A percentile compares a stretch with the other conserved stretches of the same genome.
These are phyloP conservation scores for Reticulascus tulasneorum DNA, from an alignment of 2,329 filamentous ascomycete species.

Conservation along the genomic window DNA sequence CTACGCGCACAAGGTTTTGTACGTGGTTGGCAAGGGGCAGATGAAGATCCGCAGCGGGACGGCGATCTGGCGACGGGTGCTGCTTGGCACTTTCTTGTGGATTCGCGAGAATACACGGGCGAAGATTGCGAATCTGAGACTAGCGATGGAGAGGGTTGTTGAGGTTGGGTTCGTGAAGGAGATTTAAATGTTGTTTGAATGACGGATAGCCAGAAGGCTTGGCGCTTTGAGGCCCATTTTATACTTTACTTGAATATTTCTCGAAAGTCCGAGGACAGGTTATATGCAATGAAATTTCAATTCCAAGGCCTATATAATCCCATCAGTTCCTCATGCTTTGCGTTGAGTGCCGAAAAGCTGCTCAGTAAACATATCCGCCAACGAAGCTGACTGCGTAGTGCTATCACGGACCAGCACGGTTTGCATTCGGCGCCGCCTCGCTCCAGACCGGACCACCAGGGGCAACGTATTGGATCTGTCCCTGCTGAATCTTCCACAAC, in stretches of 20 bases:
- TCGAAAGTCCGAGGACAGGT: too few species aligned
- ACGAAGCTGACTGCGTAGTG: too few species aligned
- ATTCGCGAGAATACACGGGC: conserved; percentile 62
- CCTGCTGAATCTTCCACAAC: conserved; percentile 21
- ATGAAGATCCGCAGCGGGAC: conserved; percentile 44
- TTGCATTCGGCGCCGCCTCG: too few species aligned
- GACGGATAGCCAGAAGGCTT: too few species aligned
- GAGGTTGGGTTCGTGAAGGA: conserved; percentile 69
- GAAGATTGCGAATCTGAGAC: conserved; percentile 60
- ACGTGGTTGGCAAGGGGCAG: conserved; percentile 59
- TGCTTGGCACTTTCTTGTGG: conserved; percentile 58
- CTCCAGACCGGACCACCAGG: conserved; percentile 18
- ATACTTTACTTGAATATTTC: too few species aligned
- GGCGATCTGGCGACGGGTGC: conserved; percentile 36
- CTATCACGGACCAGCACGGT: too few species aligned
- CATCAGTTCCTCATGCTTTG: too few species aligned
- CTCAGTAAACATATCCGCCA: too few species aligned
- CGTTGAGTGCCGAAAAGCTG: too few species aligned
- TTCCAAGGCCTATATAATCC: too few species aligned
- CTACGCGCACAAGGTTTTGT: conserved; percentile 45
- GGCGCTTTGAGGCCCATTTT: too few species aligned
- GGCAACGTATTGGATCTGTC: conserved; percentile 20
- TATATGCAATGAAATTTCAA: too few species aligned
- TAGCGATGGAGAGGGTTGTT: conserved; percentile 57
- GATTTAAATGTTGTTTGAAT: conserved; percentile 36